Conservation (phyloP, 306 rosid species). For the Aeschynomene evenia region DNA sequence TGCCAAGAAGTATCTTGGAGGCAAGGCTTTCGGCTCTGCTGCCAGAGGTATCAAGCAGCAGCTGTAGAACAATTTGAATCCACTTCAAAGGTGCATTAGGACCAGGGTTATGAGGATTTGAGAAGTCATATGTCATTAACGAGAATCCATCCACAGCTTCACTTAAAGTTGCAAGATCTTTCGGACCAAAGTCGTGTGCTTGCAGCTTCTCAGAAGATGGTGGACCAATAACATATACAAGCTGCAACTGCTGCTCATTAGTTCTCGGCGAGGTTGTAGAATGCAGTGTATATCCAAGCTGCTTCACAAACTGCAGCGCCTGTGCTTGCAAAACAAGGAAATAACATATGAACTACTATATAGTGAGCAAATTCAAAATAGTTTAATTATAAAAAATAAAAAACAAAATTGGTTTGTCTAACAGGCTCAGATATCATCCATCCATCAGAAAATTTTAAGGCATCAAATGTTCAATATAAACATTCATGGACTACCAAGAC, state of each 20-base stretch:
- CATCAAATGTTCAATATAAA: not conserved
- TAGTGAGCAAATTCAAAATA: conserved; percentile 21
- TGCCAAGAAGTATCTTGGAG: conserved; percentile 78
- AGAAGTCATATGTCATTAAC: conserved; percentile 92
- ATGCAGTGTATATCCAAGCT: conserved; percentile 86
- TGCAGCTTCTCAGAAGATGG: conserved; percentile 78
- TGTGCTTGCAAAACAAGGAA: conserved; percentile 42
- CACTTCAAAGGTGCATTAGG: conserved; percentile 97
- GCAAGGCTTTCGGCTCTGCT: conserved; percentile 41
- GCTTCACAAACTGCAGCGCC: conserved; percentile 84
- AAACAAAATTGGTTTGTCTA: conserved; percentile 14
- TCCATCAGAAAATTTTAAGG: not conserved
- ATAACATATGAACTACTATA: conserved; percentile 14
- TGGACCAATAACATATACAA: conserved; percentile 90
- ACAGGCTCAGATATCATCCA: not conserved
- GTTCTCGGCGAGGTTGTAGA: conserved; percentile 50
- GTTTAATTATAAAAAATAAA: too few relatives aligned
- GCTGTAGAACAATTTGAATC: conserved; percentile 61
- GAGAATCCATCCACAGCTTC: conserved; percentile 88
- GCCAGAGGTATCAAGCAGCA: conserved; percentile 55
- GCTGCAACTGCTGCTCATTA: conserved; percentile 50
- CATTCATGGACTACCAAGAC: not conserved
- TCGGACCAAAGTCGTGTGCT: conserved; percentile 77
- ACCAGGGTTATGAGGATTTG: conserved; percentile 82
- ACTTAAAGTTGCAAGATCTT: conserved; percentile 68